A percentile compares a stretch with the other conserved stretches of the same genome.
These are phyloP conservation scores for Malus hybrid DNA, from an alignment of 331 rosid species.

Conservation along the genomic window DNA sequence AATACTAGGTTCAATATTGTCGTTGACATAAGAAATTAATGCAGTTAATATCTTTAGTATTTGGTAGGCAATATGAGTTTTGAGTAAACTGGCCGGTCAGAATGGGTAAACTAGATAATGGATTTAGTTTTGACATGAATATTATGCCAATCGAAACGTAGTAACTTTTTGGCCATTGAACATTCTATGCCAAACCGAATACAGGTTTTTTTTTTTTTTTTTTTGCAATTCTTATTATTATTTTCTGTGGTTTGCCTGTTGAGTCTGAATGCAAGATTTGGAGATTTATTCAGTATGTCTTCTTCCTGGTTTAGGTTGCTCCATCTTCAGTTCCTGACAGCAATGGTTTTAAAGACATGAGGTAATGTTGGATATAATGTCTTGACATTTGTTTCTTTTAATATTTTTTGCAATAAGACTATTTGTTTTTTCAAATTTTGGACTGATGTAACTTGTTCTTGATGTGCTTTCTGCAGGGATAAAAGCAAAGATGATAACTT, in stretches of 20 bases:
- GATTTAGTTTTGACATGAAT: neutral
- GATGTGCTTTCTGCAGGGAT: conserved; percentile 36
- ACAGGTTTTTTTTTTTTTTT: neutral
- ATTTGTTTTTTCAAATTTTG: neutral
- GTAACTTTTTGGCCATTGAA: neutral
- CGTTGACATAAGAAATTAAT: neutral
- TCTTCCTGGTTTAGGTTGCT: conserved; percentile 36
- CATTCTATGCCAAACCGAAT: neutral
- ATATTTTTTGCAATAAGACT: neutral
- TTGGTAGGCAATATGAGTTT: neutral
- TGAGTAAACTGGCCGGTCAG: neutral
- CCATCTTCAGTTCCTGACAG: conserved; percentile 39
- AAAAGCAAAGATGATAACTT: conserved; percentile 47
- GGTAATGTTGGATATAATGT: conserved; percentile 29
- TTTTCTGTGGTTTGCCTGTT: neutral
- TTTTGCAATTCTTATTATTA: neutral
- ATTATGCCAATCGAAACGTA: neutral
- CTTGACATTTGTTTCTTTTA: neutral
- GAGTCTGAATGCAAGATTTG: neutral
- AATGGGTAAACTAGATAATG: neutral
- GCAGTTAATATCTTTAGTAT: neutral
- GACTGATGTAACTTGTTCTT: conserved; percentile 9
- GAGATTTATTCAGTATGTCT: neutral
- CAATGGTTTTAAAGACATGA: conserved; percentile 53
- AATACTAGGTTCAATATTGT: neutral